Conservation (phyloP, 2,329 filamentous ascomycete genomes). For the Trichoderma aggressivum region DNA sequence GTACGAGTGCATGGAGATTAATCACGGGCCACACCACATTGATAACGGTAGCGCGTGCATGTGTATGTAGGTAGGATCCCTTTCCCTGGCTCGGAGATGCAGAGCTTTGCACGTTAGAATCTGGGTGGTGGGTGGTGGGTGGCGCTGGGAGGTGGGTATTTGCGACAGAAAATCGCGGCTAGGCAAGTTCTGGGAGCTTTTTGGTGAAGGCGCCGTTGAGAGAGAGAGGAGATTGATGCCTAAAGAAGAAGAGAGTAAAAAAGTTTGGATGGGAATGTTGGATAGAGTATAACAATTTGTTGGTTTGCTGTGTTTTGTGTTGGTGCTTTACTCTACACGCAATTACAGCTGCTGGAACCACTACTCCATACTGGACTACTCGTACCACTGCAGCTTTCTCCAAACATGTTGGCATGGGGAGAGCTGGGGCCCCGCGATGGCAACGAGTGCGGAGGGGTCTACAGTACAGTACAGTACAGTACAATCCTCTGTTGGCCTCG, state of each 20-base stretch:
- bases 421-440: conserved; percentile 13
- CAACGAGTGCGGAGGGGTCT: background rate
- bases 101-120: background rate
- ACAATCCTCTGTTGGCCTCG: background rate
- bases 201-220: background rate
- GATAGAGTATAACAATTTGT: background rate
- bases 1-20: background rate
- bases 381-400: background rate
- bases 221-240: background rate
- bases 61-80: background rate
- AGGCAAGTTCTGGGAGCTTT: background rate
- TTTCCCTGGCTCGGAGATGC: background rate
- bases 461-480: too few relatives aligned
- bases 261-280: background rate
- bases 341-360: background rate
- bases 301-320: background rate
- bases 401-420: background rate
- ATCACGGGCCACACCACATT: background rate
- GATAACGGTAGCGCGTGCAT: background rate
- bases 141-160: background rate
- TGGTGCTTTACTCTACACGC: too few relatives aligned
- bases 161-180: background rate
- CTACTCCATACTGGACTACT: background rate
- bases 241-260: background rate
- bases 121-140: background rate